These are phyloP conservation scores for Saitoella complicata DNA, from an alignment of 805 yeast species.

Conservation along the genomic window DNA sequence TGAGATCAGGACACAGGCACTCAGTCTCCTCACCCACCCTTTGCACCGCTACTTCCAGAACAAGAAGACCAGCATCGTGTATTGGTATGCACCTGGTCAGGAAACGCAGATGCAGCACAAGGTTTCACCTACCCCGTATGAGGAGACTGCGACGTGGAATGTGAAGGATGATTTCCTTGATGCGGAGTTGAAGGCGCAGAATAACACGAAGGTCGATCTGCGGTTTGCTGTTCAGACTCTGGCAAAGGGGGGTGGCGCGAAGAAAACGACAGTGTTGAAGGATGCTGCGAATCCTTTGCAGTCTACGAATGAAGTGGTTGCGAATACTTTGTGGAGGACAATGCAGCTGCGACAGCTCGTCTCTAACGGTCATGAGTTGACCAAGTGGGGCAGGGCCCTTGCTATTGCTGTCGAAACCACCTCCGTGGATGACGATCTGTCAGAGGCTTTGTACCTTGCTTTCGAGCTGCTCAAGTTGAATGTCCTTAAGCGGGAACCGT, in stretches of 20 bases:
- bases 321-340: conserved; percentile 40
- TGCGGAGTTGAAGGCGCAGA: conserved; percentile 15
- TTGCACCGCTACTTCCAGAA: conserved; percentile 76
- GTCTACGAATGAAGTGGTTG: conserved; percentile 36
- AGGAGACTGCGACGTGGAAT: conserved; percentile 23
- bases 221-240: conserved; percentile 19
- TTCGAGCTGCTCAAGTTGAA: too few relatives aligned
- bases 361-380: conserved; percentile 19
- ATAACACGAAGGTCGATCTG: conserved; percentile 16
- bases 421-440: neutral
- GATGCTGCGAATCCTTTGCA: conserved; percentile 18
- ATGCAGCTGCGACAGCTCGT: conserved; percentile 32
- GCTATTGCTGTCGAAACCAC: neutral
- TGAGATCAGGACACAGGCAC: conserved; percentile 38
- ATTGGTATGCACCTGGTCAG: conserved; percentile 35
- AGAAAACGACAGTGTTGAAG: conserved; percentile 1
- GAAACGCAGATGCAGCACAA: conserved; percentile 34
- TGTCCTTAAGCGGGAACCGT: too few relatives aligned
- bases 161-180: conserved; percentile 15
- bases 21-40: conserved; percentile 52
- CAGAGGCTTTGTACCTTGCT: too few relatives aligned
- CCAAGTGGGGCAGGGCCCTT: conserved; percentile 16
- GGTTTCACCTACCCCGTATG: conserved; percentile 36
- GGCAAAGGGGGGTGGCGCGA: conserved; percentile 9
- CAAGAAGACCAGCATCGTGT: conserved; percentile 34